Conservation (phyloP, 1,284 basidiomycete genomes). For the Trichosporon coremiiforme region DNA sequence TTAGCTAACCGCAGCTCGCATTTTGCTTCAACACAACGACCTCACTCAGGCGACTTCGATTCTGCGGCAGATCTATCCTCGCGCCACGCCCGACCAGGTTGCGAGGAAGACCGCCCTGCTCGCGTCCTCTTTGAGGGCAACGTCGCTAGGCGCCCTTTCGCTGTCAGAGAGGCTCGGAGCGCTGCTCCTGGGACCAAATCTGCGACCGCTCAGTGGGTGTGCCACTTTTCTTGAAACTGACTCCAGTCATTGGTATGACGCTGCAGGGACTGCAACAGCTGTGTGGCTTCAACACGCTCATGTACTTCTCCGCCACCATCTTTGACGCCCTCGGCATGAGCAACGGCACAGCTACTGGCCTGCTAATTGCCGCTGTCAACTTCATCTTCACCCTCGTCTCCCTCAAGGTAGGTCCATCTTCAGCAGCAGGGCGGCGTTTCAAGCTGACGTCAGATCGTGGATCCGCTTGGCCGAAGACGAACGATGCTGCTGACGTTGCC, state of each 20-base stretch:
- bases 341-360: conserved; percentile 75
- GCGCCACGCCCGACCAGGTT: conserved; percentile 66
- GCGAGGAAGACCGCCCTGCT: conserved; percentile 64
- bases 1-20: conserved; percentile 62
- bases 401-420: conserved; percentile 60
- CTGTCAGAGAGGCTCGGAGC: neutral
- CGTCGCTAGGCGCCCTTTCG: neutral
- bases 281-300: conserved; percentile 73
- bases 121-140: conserved; percentile 5
- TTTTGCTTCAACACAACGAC: conserved; percentile 65
- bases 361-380: conserved; percentile 76
- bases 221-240: neutral
- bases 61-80: conserved; percentile 68
- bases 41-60: conserved; percentile 61
- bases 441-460: conserved; percentile 61
- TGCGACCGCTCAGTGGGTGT: conserved; percentile 7
- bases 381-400: conserved; percentile 80
- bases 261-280: conserved; percentile 81
- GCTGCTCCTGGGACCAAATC: neutral
- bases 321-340: conserved; percentile 78
- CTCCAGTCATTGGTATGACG: conserved; percentile 69
- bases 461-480: conserved; percentile 71
- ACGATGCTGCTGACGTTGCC: conserved; percentile 78
- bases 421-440: neutral
- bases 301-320: conserved; percentile 73